Base-by-base conservation (phyloP, 2,329 filamentous ascomycete genomes). In the Apiospora rasikravindrae region DNA sequence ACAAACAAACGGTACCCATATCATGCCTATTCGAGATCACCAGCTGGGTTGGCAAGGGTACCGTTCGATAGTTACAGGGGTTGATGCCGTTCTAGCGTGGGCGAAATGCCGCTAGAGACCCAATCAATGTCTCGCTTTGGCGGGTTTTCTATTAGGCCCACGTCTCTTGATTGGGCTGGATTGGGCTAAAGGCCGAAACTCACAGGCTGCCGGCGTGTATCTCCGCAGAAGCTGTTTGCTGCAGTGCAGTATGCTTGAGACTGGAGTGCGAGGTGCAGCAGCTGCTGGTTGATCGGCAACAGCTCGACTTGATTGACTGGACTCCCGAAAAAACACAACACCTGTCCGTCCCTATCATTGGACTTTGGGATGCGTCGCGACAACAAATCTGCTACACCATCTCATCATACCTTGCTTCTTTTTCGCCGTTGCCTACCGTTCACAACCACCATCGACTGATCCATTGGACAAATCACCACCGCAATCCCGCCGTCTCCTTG, bases 171-270 rank as follows among this genome's bases (percentile, higher is more conserved):
- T 61, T 37, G 53, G 53, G 26, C 29, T 61, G 53, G 16, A 22
- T 61, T 40, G 29, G 33, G 57, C 40, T 19, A 64, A 40, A 64
- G 57, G 33, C 57, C 33, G 57, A 29, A 29, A 64, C 57, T 40
- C 57, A 64, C 57, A n/a, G 13, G 19, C 57, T n/a, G 33, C 33
- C 57, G 33, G 33, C 29, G 19, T 40, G 33, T n/a, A 22, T 40
- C 57, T 64, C 57, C 57, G 57, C 57, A 64, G 57, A 64, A 64
- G 57, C 29, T 64, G 57, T 64, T 64, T 64, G 57, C 53, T 64
- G 33, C 44, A 22, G n/a, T 61, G 33, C 44, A 19, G 42, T 16
- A 61, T 61, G 29, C 26, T 29, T 5, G 33, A 37, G 33, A 37
- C 33, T 37, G 33, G 29, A 11, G 16, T 37, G 10, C 4, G 26